Conservation (phyloP, 2,329 filamentous ascomycete genomes). For the Bipolaris oryzae region DNA sequence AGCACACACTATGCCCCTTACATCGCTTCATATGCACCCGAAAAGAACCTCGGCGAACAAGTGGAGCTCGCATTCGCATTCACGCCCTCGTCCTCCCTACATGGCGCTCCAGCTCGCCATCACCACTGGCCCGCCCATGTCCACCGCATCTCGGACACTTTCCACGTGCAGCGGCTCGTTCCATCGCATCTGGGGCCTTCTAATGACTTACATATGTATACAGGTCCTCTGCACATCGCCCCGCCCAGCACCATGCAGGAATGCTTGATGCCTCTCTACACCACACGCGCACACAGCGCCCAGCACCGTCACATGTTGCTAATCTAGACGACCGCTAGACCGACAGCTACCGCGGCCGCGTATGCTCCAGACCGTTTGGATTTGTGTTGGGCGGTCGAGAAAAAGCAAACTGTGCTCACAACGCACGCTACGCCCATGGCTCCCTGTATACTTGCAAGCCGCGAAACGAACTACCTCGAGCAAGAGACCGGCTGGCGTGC, state of each 20-base stretch:
- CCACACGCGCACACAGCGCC: too few relatives aligned
- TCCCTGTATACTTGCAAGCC: not conserved
- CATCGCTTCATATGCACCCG: not conserved
- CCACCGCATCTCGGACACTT: not conserved
- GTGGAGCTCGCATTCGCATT: slow-evolving; percentile 24
- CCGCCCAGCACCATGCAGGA: not conserved
- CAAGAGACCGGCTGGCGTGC: not conserved
- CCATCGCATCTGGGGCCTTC: not conserved
- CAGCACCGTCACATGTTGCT: too few relatives aligned
- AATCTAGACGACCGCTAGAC: too few relatives aligned
- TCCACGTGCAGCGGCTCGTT: not conserved
- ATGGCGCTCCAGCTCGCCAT: not conserved
- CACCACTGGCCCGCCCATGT: not conserved
- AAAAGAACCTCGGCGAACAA: not conserved
- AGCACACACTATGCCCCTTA: slow-evolving; percentile 12
- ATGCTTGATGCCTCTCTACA: too few relatives aligned
- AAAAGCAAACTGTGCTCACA: not conserved
- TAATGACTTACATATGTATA: not conserved
- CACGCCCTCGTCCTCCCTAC: not conserved
- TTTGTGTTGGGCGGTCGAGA: not conserved
- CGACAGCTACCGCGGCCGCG: not conserved
- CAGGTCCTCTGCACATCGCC: not conserved
- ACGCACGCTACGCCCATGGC: not conserved
- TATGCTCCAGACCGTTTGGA: not conserved
- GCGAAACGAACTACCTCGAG: not conserved